Base-by-base conservation (phyloP, 2,329 filamentous ascomycete genomes). In the Beauveria sp. region DNA sequence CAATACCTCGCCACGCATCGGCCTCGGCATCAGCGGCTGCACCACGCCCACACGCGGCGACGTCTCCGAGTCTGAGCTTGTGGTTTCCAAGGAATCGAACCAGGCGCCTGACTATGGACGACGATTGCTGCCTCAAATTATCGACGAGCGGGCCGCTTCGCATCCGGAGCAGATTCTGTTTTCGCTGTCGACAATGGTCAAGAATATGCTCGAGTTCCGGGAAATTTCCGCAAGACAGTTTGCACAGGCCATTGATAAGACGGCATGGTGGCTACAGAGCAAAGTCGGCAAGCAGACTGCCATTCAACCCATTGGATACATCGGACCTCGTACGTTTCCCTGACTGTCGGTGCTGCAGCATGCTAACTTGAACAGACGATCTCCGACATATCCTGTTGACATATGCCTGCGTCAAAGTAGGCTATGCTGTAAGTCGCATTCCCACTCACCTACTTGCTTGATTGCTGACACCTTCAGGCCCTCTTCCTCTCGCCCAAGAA, bases 401-500 rank as follows among this genome's bases (percentile, higher is more conserved):
- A 0, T 69, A 70, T 49, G 74, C 69, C 0, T 68, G 67, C 42
- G 67, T 73, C 43, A 76, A 76, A 58, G 69, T 67, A 34, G 69
- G 69, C 5, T 74, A 69, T 45, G 66, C 70, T 45, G 73, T 56
- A 38, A 46, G 54, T 46, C n/a, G 10, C 3, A 5, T 5, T 0
- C n/a, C 10, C n/a, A 9, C 42, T 9, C 3, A 3, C 7, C 3
- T 9, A 22, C 6, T 9, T n/a, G 34, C 5, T 7, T 5, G 24
- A 3, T 7, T 16, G 14, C 54, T 56, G 26, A 56, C 26, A 18
- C 3, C 20, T 26, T 9, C 42, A 56, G 54, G 54, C 70, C 0
- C 63, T 75, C 3, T 70, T 75, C 26, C 63, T 70, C 3, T 75
- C 74, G 0, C 71, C 71, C 1, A 68, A 70, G 46, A 76, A 76